These are phyloP conservation scores for Exophiala xenobiotica DNA, from an alignment of 2,329 filamentous ascomycete genomes.

Conservation along the genomic window DNA sequence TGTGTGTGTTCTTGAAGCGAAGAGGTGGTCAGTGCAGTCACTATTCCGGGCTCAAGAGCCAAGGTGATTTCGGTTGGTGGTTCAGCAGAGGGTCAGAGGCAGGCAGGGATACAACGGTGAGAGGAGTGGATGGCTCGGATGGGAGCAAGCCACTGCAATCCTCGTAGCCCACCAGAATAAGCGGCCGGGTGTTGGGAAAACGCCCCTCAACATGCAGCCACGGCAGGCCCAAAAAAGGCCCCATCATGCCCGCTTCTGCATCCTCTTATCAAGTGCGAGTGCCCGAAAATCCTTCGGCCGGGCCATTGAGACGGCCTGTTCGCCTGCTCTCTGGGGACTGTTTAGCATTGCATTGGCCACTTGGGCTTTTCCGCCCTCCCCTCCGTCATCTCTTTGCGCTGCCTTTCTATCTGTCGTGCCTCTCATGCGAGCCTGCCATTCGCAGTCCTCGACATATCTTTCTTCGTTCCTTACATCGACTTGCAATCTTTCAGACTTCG, in stretches of 20 bases:
- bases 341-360: neutral
- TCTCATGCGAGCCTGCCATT: neutral
- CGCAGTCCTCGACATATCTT: neutral
- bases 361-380: constrained; percentile 3
- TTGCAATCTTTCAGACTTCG: neutral
- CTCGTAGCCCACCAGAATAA: neutral
- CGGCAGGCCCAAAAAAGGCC: constrained; percentile 1
- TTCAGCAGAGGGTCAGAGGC: neutral
- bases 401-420: neutral
- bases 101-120: neutral
- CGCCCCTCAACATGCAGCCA: constrained; percentile 4
- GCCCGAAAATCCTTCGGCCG: neutral
- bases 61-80: too few species aligned
- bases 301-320: neutral
- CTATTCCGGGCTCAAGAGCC: neutral
- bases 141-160: neutral
- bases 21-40: neutral
- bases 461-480: constrained; percentile 3
- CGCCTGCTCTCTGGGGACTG: neutral
- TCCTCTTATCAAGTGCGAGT: neutral
- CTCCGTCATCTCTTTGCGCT: constrained; percentile 3
- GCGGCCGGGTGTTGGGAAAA: constrained; percentile 1
- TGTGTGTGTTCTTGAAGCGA: too few species aligned
- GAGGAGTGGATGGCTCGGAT: constrained; percentile 1
- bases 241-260: constrained; percentile 2